Base-by-base conservation (phyloP, 306 rosid genomes). In the Fragaria nilgerrensis region DNA sequence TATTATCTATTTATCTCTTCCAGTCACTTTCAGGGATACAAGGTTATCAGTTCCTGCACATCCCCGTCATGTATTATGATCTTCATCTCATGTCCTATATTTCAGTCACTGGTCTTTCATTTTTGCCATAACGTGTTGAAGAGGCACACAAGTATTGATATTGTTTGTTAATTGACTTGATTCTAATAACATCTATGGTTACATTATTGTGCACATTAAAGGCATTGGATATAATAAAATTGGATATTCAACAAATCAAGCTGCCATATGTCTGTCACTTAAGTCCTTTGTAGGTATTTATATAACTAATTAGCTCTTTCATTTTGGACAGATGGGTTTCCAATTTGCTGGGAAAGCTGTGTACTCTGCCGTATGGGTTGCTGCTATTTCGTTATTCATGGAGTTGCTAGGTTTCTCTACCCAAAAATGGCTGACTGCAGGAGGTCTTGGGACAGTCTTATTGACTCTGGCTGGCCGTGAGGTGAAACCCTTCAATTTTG, bases 361-460 rank as follows among this genome's bases (percentile, higher is more conserved):
- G 53, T 92, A 95, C 76, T 89, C 97, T 72, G 97, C 97, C 19
- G 97, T 95, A 47, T 92, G 98, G 97, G 83, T 95, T 85, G 98
- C 96, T 72, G 98, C 98, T 49, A 63, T 90, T 83, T 86, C 97
- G 29, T 80, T 95, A 86, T 95, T 95, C 79, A 90, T 95, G 98
- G 98, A 92, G 88, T 84, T 92, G 84, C 82, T 95, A 75, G 98
- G 98, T 73, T 92, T 95, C 86, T 92, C 98, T 23, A 95, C 98
- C 76, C 97, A 95, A 80, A 92, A 56, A 76, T 95, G 97, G 97
- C 90, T 95, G 56, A 95, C 98, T 67, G 98, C 97, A 37, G 98
- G 98, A 85, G 98, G 98, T 87, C 92, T 95, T 69, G 97, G 98
- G 77, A 95, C 98, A 49, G 98, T 95, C 73, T 85, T 95, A 92